These are phyloP conservation scores for Cochlearia excelsa DNA, from an alignment of 345 rosid genomes.

Conservation along the genomic window DNA sequence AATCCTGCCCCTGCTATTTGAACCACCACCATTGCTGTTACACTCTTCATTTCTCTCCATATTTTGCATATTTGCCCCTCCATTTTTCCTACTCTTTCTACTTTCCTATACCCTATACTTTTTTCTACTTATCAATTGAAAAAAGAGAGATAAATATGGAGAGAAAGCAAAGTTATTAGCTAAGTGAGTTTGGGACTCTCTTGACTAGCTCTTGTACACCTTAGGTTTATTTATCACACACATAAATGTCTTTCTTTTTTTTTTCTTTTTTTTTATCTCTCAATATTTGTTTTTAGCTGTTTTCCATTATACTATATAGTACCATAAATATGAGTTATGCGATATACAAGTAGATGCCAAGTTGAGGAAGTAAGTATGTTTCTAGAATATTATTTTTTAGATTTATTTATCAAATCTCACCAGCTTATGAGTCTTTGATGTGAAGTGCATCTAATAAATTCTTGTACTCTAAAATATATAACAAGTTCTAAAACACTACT, in stretches of 20 bases:
- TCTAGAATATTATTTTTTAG: slow-evolving; percentile 12
- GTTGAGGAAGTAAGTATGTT: slow-evolving; percentile 8
- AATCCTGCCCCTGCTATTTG: slow-evolving; percentile 37
- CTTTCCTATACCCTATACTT: not conserved
- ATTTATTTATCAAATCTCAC: slow-evolving; percentile 16
- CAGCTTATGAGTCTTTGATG: not conserved
- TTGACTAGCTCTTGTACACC: slow-evolving; percentile 3
- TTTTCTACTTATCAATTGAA: not conserved
- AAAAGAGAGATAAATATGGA: not conserved
- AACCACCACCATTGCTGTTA: slow-evolving; percentile 38
- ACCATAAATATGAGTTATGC: slow-evolving; percentile 18
- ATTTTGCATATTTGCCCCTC: slow-evolving; percentile 20
- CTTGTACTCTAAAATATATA: not conserved
- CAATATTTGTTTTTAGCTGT: slow-evolving; percentile 7
- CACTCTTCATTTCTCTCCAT: slow-evolving; percentile 29
- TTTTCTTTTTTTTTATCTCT: not conserved
- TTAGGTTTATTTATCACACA: slow-evolving; percentile 28
- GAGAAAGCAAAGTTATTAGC: not conserved
- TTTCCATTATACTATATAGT: slow-evolving; percentile 22
- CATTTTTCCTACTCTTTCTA: slow-evolving; percentile 12
- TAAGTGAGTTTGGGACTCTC: not conserved
- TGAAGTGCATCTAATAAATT: not conserved
- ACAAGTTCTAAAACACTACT: not conserved
- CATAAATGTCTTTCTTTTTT: not conserved
- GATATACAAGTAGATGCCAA: slow-evolving; percentile 3